Percentiles rank a stretch among this genome's conserved stretches.
These are phyloP conservation scores for Penstemon davidsonii DNA, from an alignment of 257 asterid genomes.

Conservation along the genomic window DNA sequence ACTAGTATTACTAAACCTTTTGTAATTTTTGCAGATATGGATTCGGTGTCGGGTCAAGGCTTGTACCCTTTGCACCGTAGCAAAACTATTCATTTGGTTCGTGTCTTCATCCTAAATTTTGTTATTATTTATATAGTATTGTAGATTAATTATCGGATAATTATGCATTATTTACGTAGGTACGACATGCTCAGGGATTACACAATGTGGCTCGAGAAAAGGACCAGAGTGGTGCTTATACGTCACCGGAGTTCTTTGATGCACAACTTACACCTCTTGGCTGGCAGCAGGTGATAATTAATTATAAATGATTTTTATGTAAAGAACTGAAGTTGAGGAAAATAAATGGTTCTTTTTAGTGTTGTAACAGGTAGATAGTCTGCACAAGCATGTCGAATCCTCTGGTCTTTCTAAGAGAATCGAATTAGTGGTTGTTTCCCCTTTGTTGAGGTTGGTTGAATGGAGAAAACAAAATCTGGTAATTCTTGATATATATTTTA, in stretches of 20 bases:
- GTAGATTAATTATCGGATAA: conserved; percentile 11
- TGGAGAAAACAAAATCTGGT: too few relatives aligned
- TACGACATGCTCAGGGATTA: conserved; percentile 95
- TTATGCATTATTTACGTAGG: conserved; percentile 42
- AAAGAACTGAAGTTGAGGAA: background rate
- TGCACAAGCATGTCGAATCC: conserved; percentile 71
- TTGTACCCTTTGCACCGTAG: conserved; percentile 78
- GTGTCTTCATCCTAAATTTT: conserved; percentile 23
- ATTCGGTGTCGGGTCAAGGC: conserved; percentile 57
- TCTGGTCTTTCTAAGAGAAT: conserved; percentile 59
- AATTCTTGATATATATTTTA: too few relatives aligned
- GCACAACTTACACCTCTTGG: conserved; percentile 94
- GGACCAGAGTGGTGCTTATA: conserved; percentile 67
- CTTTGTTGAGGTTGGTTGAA: conserved; percentile 59
- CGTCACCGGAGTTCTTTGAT: conserved; percentile 77
- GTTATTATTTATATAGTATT: background rate
- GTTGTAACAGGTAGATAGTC: conserved; percentile 71
- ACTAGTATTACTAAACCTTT: background rate
- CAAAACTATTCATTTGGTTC: conserved; percentile 92
- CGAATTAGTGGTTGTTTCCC: conserved; percentile 76
- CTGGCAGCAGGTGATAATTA: conserved; percentile 80
- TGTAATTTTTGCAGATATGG: conserved; percentile 64
- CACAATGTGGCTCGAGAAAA: conserved; percentile 96
- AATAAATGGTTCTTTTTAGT: conserved; percentile 10
- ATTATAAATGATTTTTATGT: background rate